These are phyloP conservation scores for Oidiodendron maius DNA, from an alignment of 495 filamentous ascomycete genomes.

Conservation along the genomic window DNA sequence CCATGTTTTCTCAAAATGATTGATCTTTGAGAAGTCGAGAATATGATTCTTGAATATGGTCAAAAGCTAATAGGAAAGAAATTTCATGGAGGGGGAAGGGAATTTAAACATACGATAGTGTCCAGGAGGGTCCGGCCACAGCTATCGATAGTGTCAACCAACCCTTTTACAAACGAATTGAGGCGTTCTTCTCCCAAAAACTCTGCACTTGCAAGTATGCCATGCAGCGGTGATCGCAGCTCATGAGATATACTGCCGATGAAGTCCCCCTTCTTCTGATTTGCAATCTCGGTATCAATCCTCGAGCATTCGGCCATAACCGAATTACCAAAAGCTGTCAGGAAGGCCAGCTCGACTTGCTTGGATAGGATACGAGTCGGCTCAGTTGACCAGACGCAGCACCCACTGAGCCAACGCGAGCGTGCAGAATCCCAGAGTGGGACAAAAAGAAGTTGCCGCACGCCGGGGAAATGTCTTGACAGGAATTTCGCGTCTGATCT, in stretches of 20 bases:
- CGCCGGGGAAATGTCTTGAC: constrained; percentile 35
- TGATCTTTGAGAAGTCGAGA: constrained; percentile 58
- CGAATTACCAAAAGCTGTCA: constrained; percentile 51
- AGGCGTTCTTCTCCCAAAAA: constrained; percentile 24
- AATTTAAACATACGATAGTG: constrained; percentile 43
- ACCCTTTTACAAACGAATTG: constrained; percentile 7
- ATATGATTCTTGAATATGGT: constrained; percentile 48
- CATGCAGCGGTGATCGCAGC: constrained; percentile 33
- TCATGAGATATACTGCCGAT: constrained; percentile 35
- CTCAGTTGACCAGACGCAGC: constrained; percentile 55
- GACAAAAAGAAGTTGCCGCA: constrained; percentile 49
- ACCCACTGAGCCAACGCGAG: constrained; percentile 63
- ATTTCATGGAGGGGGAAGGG: not conserved
- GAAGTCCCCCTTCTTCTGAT: constrained; percentile 37
- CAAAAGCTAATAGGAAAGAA: not conserved
- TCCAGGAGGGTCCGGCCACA: constrained; percentile 74
- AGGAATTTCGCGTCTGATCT: constrained; percentile 19
- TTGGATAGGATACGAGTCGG: constrained; percentile 37
- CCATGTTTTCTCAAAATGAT: constrained; percentile 23
- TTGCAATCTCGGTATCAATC: constrained; percentile 37
- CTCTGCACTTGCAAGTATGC: constrained; percentile 31
- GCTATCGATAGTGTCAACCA: constrained; percentile 58
- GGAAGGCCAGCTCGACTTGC: constrained; percentile 35
- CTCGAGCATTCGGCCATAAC: constrained; percentile 55
- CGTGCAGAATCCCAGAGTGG: constrained; percentile 65